Conservation (phyloP, 192 early-diverging fungal species). For the Chytriomyces sp. region DNA sequence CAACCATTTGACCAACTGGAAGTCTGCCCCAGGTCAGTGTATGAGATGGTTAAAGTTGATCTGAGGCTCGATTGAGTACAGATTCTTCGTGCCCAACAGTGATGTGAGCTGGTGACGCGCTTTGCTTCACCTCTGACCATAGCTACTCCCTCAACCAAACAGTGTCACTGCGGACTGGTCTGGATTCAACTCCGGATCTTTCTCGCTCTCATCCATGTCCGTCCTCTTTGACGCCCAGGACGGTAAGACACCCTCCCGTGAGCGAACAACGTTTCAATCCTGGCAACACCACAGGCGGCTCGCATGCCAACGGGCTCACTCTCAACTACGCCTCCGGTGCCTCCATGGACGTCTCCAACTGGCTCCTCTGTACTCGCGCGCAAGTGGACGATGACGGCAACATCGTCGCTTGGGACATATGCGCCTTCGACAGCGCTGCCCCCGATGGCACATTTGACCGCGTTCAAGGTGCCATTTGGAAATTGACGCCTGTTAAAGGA, state of each 20-base stretch:
- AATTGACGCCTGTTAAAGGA: background rate
- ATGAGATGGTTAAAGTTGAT: too few species aligned
- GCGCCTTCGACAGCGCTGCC: too few species aligned
- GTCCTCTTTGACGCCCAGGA: background rate
- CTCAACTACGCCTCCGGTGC: background rate
- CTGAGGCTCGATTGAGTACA: too few species aligned
- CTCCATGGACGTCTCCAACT: constrained; percentile 11
- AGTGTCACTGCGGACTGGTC: background rate
- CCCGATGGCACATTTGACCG: constrained; percentile 7
- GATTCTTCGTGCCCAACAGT: too few species aligned
- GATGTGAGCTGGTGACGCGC: too few species aligned
- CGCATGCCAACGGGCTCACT: background rate
- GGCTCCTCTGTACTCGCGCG: constrained; percentile 10
- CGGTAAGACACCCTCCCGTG: too few species aligned
- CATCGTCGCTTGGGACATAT: constrained; percentile 20
- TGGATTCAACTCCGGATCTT: background rate
- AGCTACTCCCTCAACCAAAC: too few species aligned
- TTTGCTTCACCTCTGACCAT: too few species aligned
- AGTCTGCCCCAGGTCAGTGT: too few species aligned
- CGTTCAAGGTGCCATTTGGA: constrained; percentile 2
- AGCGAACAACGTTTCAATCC: too few species aligned
- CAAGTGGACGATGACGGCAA: constrained; percentile 7
- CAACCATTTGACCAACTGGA: constrained; percentile 14
- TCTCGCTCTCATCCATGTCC: background rate
- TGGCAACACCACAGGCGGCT: too few species aligned